Evolutionary conservation across 106 monocot genomes (phyloP), one percentile per base, ranked within the genome.

Genomic region (Apostasia ramifera): DNA sequence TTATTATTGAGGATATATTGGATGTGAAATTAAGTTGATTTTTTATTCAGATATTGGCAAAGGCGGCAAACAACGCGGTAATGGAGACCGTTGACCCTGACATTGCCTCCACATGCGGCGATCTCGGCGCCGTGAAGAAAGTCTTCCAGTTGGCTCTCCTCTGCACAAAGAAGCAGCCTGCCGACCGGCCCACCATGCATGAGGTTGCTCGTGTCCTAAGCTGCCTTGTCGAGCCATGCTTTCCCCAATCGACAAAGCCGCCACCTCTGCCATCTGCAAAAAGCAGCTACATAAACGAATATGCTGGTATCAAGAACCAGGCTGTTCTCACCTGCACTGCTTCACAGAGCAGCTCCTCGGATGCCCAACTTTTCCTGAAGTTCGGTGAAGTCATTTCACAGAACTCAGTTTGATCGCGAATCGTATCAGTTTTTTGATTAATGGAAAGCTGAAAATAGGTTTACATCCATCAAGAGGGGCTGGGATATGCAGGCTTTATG

Each of bases 311-410:
- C 13, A 87, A 79, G 69, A 87, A 71, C 67, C 47, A 75, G 2
- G 72, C 72, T 44, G 65, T 75, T 1, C 66, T 94, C 43, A 77
- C 69, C 15, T 82, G 86, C 51, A 69, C 76, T 12, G 66, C 79
- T 2, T 89, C 92, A 0, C 50, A 85, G 43, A 92, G 94, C 74
- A 92, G n/a, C n/a, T 61, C 88, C 0, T 92, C 95, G 0, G 95
- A 97, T 55, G 86, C 84, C 5, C 86, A 89, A 69, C 85, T 97
- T 53, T 97, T 97, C 72, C 78, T 89, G n/a, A 92, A 85, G 67
- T 97, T 97, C 12, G 92, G 92, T 2, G 92, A 97, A 79, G 95
- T 89, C 58, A 97, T 95, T 14, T 95, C 91, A 1, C 88, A 92
- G 59, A 86, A 92, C 68, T 77, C 72, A 3, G 76, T 78, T n/a